Evolutionary conservation across 495 filamentous ascomycete species (phyloP).

Genomic region (Cryomyces antarcticus): DNA sequence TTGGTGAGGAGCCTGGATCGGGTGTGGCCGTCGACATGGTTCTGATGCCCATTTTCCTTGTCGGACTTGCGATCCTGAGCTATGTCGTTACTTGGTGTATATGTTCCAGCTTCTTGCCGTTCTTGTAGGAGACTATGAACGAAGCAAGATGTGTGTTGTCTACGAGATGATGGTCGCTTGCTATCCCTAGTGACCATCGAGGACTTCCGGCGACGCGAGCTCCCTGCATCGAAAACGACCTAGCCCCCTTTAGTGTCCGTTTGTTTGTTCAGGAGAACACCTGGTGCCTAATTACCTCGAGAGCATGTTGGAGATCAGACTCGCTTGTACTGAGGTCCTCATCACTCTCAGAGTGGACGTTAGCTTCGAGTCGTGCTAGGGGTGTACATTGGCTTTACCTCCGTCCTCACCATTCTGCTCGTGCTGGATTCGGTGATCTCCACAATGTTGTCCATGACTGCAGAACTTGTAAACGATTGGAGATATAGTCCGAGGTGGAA

Average conservation of each 20-base stretch:
- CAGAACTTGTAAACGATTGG: background rate
- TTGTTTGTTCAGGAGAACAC: background rate
- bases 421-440: background rate
- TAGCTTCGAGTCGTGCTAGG: background rate
- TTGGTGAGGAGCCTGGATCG: conserved; percentile 66
- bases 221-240: conserved; percentile 56
- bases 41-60: conserved; percentile 10
- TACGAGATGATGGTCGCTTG: conserved; percentile 16
- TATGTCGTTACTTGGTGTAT: conserved; percentile 7
- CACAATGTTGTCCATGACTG: background rate
- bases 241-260: conserved; percentile 11
- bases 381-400: background rate
- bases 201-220: conserved; percentile 63
- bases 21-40: conserved; percentile 12
- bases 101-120: conserved; percentile 19
- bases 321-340: conserved; percentile 2
- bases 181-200: conserved; percentile 50
- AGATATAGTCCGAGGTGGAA: too few species aligned
- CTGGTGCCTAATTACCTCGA: conserved; percentile 7
- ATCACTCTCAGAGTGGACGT: conserved; percentile 2
- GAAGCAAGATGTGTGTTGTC: conserved; percentile 49
- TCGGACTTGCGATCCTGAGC: conserved; percentile 16
- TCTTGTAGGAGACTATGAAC: conserved; percentile 61
- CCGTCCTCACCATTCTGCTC: background rate
- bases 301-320: conserved; percentile 7